These are phyloP conservation scores for Fusarium chaquense DNA, from an alignment of 2,329 filamentous ascomycete genomes.

Conservation along the genomic window DNA sequence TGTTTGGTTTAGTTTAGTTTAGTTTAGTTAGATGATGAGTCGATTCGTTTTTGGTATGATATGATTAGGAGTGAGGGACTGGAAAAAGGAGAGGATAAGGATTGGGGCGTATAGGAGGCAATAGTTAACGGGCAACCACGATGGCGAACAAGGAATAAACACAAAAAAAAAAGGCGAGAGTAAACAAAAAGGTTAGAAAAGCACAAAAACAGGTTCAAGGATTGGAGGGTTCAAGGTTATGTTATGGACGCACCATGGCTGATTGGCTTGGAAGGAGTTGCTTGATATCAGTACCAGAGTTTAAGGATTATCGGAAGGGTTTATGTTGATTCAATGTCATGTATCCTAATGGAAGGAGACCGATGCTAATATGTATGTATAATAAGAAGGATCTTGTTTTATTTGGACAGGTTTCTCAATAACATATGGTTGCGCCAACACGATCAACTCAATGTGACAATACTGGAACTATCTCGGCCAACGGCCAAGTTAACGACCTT, in stretches of 20 bases:
- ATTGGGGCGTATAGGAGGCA: constrained; percentile 21
- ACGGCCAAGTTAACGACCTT: background rate
- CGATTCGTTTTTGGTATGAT: constrained; percentile 9
- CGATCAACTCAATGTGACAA: background rate
- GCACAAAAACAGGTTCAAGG: constrained; percentile 4
- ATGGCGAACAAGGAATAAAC: constrained; percentile 30
- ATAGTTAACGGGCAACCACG: constrained; percentile 7
- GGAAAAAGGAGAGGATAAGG: constrained; percentile 17
- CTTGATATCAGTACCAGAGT: constrained; percentile 13
- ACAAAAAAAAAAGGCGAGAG: constrained; percentile 24
- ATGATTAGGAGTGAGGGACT: constrained; percentile 1
- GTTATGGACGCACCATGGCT: constrained; percentile 11
- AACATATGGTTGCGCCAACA: background rate
- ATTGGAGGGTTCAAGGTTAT: background rate
- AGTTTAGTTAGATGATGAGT: constrained; percentile 9
- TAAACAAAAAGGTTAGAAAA: constrained; percentile 1
- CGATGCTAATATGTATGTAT: background rate
- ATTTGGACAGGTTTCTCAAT: background rate
- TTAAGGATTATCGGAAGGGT: constrained; percentile 5
- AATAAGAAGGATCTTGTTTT: background rate
- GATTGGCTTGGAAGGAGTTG: constrained; percentile 27
- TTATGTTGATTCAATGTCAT: constrained; percentile 4
- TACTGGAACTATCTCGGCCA: background rate
- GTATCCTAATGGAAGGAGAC: background rate
- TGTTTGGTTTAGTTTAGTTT: constrained; percentile 24